These are phyloP conservation scores for Rhizopus microsporus DNA, from an alignment of 371 early-diverging fungal species.

Conservation along the genomic window DNA sequence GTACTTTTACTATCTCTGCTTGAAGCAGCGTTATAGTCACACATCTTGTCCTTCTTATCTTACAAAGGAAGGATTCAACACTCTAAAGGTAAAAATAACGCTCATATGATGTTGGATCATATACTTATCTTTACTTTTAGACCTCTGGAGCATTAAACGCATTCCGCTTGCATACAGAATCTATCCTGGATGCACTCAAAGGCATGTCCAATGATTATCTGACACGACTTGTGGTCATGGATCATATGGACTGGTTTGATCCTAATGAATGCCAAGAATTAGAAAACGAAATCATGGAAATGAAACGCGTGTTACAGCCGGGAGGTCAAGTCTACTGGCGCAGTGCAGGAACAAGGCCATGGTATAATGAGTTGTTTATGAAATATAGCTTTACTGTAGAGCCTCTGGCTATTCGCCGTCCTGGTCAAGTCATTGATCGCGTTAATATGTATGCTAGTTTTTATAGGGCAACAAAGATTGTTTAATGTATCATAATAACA, in stretches of 20 bases:
- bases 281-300: conserved; percentile 67
- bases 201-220: conserved; percentile 64
- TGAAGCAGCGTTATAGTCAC: conserved; percentile 70
- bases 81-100: conserved; percentile 47
- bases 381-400: conserved; percentile 68
- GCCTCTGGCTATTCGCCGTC: conserved; percentile 66
- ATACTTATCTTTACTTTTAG: conserved; percentile 8
- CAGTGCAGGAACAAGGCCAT: conserved; percentile 77
- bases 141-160: conserved; percentile 55
- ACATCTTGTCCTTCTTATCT: conserved; percentile 75
- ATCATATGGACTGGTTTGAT: conserved; percentile 89
- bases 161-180: conserved; percentile 79
- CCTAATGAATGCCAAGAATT: conserved; percentile 53
- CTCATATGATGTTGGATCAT: background rate
- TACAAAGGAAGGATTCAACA: conserved; percentile 66
- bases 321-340: conserved; percentile 83
- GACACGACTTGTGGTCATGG: conserved; percentile 81
- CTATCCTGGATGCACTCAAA: conserved; percentile 67
- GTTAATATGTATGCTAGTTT: conserved; percentile 88
- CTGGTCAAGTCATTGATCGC: conserved; percentile 71
- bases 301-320: conserved; percentile 58
- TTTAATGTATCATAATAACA: background rate
- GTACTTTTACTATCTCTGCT: conserved; percentile 83
- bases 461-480: conserved; percentile 42
- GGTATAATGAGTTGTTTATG: conserved; percentile 79